Base-by-base conservation (phyloP, 2,329 filamentous ascomycete genomes). In the Cladosporium sp. region DNA sequence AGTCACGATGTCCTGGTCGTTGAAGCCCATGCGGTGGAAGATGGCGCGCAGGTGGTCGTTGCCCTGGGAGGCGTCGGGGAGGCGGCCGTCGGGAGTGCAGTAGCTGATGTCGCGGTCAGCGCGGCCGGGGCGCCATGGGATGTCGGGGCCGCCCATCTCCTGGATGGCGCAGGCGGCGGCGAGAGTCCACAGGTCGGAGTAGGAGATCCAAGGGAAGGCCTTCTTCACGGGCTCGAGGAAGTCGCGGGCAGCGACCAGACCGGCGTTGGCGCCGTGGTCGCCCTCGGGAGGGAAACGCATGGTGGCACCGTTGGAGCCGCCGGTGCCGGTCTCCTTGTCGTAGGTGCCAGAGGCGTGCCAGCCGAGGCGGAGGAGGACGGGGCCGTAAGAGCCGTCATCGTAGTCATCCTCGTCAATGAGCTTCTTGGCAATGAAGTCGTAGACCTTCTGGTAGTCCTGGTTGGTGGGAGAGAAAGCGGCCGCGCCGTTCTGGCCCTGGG, bases 161-260 rank as follows among this genome's bases (percentile, higher is more conserved):
- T 97, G 92, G 68, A 97, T 83, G 59, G 91, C 88, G 67, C 78
- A 81, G 57, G 93, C 83, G 65, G 89, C 93, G 47, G 73, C 85
- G 50, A 98, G 83, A 55, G 93, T 97, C 93, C 92, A 97, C 59
- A 98, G 85, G 68, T 98, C 92, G 12, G 90, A 94, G 80, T 96
- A 95, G 55, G 80, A 79, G 73, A 97, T 95, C 93, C 92, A 97
- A 45, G 92, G 91, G 80, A 88, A 91, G 72, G 91, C 83, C 59
- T 78, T 75, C 78, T 96, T 95, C 62, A 97, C 78, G 55, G 91
- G 90, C 73, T 94, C 87, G 53, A 97, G 81, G 78, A 97, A 96
- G 72, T 95, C 85, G 53, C 92, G 88, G 55, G 92, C 93, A 61
- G 81, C 74, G 67, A 86, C 83, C 64, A 97, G 78, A 60, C 92